A percentile compares a stretch with the other conserved stretches of the same genome.
Conservation (phyloP, 805 yeast genomes). For the Zygotorulaspora chibaensis region DNA sequence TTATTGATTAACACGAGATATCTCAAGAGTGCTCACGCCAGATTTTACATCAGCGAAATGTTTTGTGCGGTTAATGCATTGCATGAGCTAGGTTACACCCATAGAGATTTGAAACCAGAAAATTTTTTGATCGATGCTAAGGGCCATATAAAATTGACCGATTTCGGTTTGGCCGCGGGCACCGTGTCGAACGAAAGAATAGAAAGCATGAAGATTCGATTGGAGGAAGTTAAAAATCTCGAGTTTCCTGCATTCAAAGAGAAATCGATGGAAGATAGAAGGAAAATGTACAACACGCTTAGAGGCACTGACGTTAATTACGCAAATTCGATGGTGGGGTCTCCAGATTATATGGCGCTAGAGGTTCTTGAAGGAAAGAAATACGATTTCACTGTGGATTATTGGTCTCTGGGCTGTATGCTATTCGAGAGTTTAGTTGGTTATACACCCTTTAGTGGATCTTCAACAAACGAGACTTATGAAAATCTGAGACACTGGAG, state of each 20-base stretch:
- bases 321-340: constrained; percentile 95
- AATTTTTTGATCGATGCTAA: constrained; percentile 83
- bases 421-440: constrained; percentile 94
- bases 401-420: constrained; percentile 98
- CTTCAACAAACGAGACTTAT: constrained; percentile 90
- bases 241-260: constrained; percentile 60
- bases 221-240: constrained; percentile 69
- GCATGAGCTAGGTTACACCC: constrained; percentile 93
- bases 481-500: constrained; percentile 91
- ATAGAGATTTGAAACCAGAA: constrained; percentile 94
- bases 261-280: constrained; percentile 81
- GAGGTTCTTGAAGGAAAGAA: constrained; percentile 93
- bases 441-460: constrained; percentile 95
- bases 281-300: constrained; percentile 72
- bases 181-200: constrained; percentile 88
- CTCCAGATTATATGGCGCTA: constrained; percentile 98
- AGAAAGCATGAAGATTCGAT: constrained; percentile 77
- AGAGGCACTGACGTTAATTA: constrained; percentile 73
- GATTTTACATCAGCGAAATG: constrained; percentile 95
- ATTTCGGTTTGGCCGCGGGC: constrained; percentile 97
- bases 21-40: constrained; percentile 88
- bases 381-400: constrained; percentile 94
- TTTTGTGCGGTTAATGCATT: constrained; percentile 89
- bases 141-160: constrained; percentile 92
- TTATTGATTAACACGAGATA: constrained; percentile 89